Evolutionary conservation across 2,329 filamentous ascomycete species (phyloP).

Genomic region (Scleromitrula shiraiana): DNA sequence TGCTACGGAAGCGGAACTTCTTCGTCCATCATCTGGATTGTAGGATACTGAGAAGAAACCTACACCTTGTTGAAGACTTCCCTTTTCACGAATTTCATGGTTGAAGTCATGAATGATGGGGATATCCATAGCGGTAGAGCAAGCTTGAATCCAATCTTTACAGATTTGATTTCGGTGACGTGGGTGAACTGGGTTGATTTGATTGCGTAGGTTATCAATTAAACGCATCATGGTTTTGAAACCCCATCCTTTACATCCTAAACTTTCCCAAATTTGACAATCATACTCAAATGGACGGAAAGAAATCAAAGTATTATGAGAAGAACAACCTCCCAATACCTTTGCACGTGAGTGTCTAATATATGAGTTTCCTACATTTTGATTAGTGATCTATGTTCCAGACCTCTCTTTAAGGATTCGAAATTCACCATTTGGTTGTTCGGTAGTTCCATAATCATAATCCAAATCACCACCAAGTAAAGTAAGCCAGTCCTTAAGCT

Average conservation of each 20-base stretch:
- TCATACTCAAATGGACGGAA: constrained; percentile 90
- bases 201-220: constrained; percentile 78
- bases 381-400: constrained; percentile 13
- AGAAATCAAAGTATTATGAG: constrained; percentile 88
- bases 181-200: constrained; percentile 79
- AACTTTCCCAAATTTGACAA: constrained; percentile 71
- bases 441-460: constrained; percentile 79
- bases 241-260: constrained; percentile 78
- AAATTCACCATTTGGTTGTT: constrained; percentile 84
- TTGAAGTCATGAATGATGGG: constrained; percentile 83
- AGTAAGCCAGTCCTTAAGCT: constrained; percentile 79
- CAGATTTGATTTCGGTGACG: constrained; percentile 85
- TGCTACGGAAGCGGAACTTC: constrained; percentile 80
- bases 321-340: constrained; percentile 86
- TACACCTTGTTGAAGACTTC: constrained; percentile 65
- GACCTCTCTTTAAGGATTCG: constrained; percentile 25
- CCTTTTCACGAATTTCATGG: constrained; percentile 66
- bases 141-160: constrained; percentile 80
- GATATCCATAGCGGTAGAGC: constrained; percentile 70
- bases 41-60: constrained; percentile 90
- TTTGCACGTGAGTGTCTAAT: constrained; percentile 90
- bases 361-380: constrained; percentile 67
- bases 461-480: constrained; percentile 82
- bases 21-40: constrained; percentile 78
- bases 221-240: constrained; percentile 78